Conservation (phyloP, 192 early-diverging fungal species). For the Rhizophlyctis rosea region DNA sequence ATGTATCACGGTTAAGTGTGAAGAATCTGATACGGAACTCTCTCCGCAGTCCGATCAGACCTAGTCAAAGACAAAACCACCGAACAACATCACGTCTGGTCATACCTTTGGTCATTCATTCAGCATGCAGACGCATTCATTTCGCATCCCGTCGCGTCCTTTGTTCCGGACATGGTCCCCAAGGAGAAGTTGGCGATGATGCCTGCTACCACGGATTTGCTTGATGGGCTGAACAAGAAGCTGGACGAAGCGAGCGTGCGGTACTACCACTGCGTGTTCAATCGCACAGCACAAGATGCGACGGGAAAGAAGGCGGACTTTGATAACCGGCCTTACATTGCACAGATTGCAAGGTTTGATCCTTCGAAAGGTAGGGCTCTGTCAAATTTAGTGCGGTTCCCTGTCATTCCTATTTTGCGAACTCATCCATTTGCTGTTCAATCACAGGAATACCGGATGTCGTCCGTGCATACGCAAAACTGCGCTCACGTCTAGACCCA, state of each 20-base stretch:
- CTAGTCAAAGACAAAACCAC: conserved; percentile 64
- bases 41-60: conserved; percentile 58
- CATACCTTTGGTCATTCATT: conserved; percentile 73
- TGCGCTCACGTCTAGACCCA: conserved; percentile 55
- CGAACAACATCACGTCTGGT: conserved; percentile 68
- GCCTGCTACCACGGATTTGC: conserved; percentile 72
- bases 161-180: conserved; percentile 71
- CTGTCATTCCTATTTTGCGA: background rate
- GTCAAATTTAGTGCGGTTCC: background rate
- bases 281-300: conserved; percentile 71
- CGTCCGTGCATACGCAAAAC: conserved; percentile 61
- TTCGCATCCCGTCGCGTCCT: conserved; percentile 69
- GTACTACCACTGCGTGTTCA: conserved; percentile 64
- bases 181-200: conserved; percentile 59
- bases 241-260: conserved; percentile 48
- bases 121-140: conserved; percentile 72
- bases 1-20: background rate
- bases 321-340: conserved; percentile 66
- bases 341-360: conserved; percentile 81
- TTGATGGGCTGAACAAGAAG: conserved; percentile 81
- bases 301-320: conserved; percentile 46
- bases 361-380: conserved; percentile 77
- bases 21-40: background rate
- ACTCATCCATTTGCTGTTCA: too few species aligned
- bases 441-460: conserved; percentile 68